Evolutionary conservation across 176 grass and related monocot genomes (phyloP), one percentile per base, ranked within the genome.

Genomic region (Leersia perrieri): DNA sequence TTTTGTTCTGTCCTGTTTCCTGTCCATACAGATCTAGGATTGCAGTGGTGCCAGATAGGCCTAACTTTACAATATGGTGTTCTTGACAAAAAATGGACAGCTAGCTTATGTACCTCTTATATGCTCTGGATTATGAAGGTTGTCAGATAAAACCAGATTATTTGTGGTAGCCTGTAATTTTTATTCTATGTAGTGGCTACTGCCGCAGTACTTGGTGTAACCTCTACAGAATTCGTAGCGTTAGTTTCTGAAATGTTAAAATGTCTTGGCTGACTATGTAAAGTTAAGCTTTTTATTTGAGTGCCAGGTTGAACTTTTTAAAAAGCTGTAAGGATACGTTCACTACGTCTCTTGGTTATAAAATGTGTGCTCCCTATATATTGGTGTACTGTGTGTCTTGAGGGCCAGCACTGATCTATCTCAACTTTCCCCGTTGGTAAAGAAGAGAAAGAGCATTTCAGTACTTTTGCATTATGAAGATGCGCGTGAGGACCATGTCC

Each of bases 61-160:
- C 85, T 91, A 87, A 91, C 89, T 77, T 87, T 87, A 91, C 89
- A 67, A 84, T 45, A 87, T 81, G 85, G 80, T 64, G 60, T 76
- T 80, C 55, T 91, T 91, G 79, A 91, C 81, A 80, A 75, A 75
- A 53, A 90, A 80, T 80, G 85, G 66, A 91, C 81, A 86, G 88
- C 79, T 90, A 86, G 88, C 60, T 33, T 86, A 61, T 90, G 73
- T 68, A 78, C 78, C 80, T 82, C 57, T 66, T 72, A 4, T 12
- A 38, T 77, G 73, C 82, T 82, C 69, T 72, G 66, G 83, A 72
- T 77, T 60, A 81, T 85, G 78, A 58, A 82, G 44, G 78, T 57
- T 75, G 68, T 62, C 68, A 33, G 67, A 77, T 49, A 82, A 77
- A 29, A 66, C 42, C 47, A 78, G 88, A 90, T 90, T 86, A 82